phyloP scores from a whole-genome alignment of 108 stramenopile species.

The Stephanodiscus minutulus region DNA sequence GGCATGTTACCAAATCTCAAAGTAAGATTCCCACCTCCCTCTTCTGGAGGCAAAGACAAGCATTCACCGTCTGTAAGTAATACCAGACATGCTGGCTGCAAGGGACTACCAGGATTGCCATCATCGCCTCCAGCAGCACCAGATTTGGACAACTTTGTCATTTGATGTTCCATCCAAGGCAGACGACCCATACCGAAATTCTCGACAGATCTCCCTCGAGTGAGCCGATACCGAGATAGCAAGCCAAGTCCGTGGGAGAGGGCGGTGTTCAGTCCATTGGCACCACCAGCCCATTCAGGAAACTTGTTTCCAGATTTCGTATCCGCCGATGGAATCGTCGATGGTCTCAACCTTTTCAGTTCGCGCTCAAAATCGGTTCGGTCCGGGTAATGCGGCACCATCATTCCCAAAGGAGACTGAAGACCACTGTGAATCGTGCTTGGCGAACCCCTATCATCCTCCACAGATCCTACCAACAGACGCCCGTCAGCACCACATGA shows the following conservation, averaged over 20 bases:
- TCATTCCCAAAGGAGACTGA: constrained; percentile 17
- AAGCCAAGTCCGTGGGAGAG: constrained; percentile 74
- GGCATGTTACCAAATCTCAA: constrained; percentile 72
- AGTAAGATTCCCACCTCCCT: constrained; percentile 74
- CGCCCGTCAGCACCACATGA: constrained; percentile 80
- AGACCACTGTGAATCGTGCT: constrained; percentile 5
- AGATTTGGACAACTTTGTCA: constrained; percentile 19
- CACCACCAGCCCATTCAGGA: constrained; percentile 81
- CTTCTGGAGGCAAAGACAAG: constrained; percentile 53
- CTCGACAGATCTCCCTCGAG: constrained; percentile 61
- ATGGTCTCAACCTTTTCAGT: constrained; percentile 63
- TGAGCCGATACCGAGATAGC: constrained; percentile 73
- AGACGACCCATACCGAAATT: constrained; percentile 82
- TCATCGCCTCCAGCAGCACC: constrained; percentile 3
- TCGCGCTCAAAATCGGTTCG: constrained; percentile 73
- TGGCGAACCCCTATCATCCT: constrained; percentile 7
- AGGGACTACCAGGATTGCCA: constrained; percentile 26
- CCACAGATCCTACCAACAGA: constrained; percentile 70
- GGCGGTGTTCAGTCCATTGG: constrained; percentile 66
- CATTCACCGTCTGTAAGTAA: constrained; percentile 83
- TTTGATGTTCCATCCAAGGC: constrained; percentile 61
- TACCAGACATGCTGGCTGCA: constrained; percentile 82
- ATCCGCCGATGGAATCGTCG: constrained; percentile 25
- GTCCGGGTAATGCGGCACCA: constrained; percentile 36
- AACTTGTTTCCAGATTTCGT: constrained; percentile 39